Percentiles rank a stretch among this genome's conserved stretches.
Conservation (phyloP, 305 asterid genomes). For the Nicotiana rustica region DNA sequence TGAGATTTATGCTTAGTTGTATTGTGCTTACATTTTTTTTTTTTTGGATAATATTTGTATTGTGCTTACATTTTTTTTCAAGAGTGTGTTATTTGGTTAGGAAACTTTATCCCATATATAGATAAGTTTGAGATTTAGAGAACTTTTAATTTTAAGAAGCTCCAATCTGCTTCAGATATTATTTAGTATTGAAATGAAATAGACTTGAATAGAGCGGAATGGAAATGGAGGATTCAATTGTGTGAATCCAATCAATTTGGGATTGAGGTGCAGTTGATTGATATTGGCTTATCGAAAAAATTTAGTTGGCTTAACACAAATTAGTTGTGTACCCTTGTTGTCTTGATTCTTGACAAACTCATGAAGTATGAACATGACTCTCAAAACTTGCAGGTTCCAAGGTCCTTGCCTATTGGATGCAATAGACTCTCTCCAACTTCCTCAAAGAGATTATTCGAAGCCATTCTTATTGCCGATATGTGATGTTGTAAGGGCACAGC, state of each 20-base stretch:
- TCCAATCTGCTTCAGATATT: slow-evolving; percentile 1
- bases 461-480: slow-evolving; percentile 85
- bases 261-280: slow-evolving; percentile 6
- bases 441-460: slow-evolving; percentile 77
- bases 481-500: slow-evolving; percentile 78
- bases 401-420: slow-evolving; percentile 89
- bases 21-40: neutral
- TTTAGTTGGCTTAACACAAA: neutral
- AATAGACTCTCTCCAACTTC: slow-evolving; percentile 89
- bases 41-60: neutral
- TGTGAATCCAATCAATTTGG: slow-evolving; percentile 17
- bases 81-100: neutral
- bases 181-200: slow-evolving; percentile 20
- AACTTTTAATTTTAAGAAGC: slow-evolving; percentile 1
- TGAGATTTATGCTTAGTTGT: slow-evolving; percentile 1
- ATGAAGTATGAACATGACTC: slow-evolving; percentile 33
- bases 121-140: neutral
- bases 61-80: slow-evolving; percentile 7
- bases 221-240: slow-evolving; percentile 20
- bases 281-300: neutral
- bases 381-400: slow-evolving; percentile 64
- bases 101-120: neutral
- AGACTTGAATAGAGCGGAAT: slow-evolving; percentile 20
- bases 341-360: slow-evolving; percentile 30
- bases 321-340: slow-evolving; percentile 12